Conservation (phyloP, 2,329 filamentous ascomycete genomes). For the Ophiostoma sp. region DNA sequence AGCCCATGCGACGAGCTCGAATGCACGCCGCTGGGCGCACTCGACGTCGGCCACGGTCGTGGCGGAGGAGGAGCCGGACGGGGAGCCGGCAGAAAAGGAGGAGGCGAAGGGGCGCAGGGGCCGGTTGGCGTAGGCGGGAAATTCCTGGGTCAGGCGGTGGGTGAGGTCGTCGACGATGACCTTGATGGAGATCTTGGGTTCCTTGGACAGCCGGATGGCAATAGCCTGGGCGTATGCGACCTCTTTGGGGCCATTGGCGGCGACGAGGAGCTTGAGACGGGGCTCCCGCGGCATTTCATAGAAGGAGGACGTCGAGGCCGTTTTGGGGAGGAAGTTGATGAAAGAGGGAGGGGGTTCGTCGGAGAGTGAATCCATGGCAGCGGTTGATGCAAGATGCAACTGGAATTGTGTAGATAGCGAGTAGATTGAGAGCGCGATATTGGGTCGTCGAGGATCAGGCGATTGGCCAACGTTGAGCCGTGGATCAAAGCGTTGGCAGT, state of each 20-base stretch:
- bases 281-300: slow-evolving; percentile 30
- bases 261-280: slow-evolving; percentile 57
- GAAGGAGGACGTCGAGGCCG: slow-evolving; percentile 25
- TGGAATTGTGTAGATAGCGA: not conserved
- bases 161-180: slow-evolving; percentile 62
- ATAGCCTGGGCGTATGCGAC: slow-evolving; percentile 61
- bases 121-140: slow-evolving; percentile 54
- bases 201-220: slow-evolving; percentile 61
- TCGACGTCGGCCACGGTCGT: slow-evolving; percentile 41
- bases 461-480: slow-evolving; percentile 10
- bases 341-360: slow-evolving; percentile 27
- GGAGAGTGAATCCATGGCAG: slow-evolving; percentile 22
- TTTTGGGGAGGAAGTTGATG: slow-evolving; percentile 26
- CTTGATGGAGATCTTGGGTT: slow-evolving; percentile 54
- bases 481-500: slow-evolving; percentile 10
- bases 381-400: not conserved
- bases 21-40: slow-evolving; percentile 48
- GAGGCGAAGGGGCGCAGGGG: slow-evolving; percentile 32
- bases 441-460: slow-evolving; percentile 5
- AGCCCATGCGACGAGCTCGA: slow-evolving; percentile 77
- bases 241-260: slow-evolving; percentile 59
- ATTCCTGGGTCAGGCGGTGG: slow-evolving; percentile 56
- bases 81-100: not conserved
- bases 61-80: slow-evolving; percentile 9
- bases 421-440: not conserved